Base-by-base conservation (phyloP, 106 monocot genomes). In the Dendrobium huoshanense region DNA sequence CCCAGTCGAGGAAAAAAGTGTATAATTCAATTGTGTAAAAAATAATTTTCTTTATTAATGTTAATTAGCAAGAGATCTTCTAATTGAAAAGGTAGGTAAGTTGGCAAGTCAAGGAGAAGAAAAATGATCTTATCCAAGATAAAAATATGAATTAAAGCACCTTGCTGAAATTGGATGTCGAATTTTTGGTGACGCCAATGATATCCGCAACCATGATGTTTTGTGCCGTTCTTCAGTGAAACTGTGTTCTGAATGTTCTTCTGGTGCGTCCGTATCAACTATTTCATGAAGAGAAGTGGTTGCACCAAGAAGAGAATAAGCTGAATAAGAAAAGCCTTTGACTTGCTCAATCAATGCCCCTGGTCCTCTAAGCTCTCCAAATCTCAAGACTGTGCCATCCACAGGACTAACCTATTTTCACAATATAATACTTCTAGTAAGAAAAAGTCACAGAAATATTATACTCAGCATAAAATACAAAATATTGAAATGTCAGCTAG, bases 251-350 rank as follows among this genome's bases (percentile, higher is more conserved):
- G 42, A 31, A 83, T 65, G 19, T 70, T 90, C 82, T 47, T 70
- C 79, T 8, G 77, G 41, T 45, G 4, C 5, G 59, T 88, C 78
- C 81, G 79, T 83, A 56, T 86, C 48, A 43, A 80, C 85, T 76
- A 79, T 78, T 55, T 85, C 82, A 84, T 87, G 92, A 88, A 98
- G 87, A 43, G 79, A 89, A 75, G 90, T 81, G 81, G 78, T 94
- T 81, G 86, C 81, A 73, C 92, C 91, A 75, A 94, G 92, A 88
- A 98, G 97, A 80, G 94, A 94, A 80, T 85, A 88, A 75, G 88
- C 92, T 76, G 90, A 88, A 88, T 98, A 98, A 41, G 96, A 94
- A 86, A 94, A 97, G 25, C 97, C 97, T 85, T 98, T 94, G 55
- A 98, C 94, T 89, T 98, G 97, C 54, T 98, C 92, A 83, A 98